Conservation (phyloP, 2,329 filamentous ascomycete species). For the Aspergillus nomiae region DNA sequence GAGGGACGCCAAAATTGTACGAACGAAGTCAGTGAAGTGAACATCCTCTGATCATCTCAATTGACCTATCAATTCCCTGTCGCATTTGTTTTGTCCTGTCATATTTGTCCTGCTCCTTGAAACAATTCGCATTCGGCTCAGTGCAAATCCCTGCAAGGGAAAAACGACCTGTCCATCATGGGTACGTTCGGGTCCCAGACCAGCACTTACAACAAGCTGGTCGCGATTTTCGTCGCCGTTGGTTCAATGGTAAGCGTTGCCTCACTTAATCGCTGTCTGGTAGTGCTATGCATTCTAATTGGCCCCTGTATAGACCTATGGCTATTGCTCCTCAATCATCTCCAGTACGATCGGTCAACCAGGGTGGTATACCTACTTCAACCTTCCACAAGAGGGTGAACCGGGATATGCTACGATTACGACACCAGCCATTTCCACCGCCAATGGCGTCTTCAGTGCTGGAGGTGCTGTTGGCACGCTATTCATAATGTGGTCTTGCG, state of each 20-base stretch:
- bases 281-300: constrained; percentile 1
- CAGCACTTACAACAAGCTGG: constrained; percentile 41
- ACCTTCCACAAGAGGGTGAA: constrained; percentile 47
- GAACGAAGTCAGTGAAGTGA: not conserved
- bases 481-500: constrained; percentile 54
- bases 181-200: constrained; percentile 38
- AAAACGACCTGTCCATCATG: constrained; percentile 22
- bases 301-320: constrained; percentile 46
- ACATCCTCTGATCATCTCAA: not conserved
- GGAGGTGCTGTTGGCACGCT: constrained; percentile 52
- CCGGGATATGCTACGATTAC: constrained; percentile 50
- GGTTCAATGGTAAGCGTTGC: constrained; percentile 41
- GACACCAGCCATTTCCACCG: constrained; percentile 51
- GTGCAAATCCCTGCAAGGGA: not conserved
- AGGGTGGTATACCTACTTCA: constrained; percentile 55
- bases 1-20: not conserved
- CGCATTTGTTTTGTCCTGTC: not conserved
- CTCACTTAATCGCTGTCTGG: not conserved
- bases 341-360: constrained; percentile 56
- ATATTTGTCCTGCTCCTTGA: not conserved
- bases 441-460: constrained; percentile 53
- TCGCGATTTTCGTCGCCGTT: constrained; percentile 42
- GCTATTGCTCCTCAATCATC: constrained; percentile 55
- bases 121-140: not conserved
- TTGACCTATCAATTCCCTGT: not conserved